phyloP scores from a whole-genome alignment of 331 rosid genomes.

The Stylosanthes scabra region DNA sequence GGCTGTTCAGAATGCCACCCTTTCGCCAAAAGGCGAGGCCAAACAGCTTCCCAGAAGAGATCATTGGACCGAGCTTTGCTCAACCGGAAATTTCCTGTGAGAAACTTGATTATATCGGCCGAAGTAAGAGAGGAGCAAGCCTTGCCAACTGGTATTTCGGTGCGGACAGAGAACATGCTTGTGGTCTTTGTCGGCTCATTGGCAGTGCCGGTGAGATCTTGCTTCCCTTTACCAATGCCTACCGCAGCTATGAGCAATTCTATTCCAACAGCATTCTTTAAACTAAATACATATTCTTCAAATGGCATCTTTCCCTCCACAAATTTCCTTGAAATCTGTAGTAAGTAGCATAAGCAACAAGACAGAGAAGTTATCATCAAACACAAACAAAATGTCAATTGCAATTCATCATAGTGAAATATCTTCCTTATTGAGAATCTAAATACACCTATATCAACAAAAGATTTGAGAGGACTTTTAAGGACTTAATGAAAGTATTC shows the following conservation, averaged over 20 bases:
- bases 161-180: constrained; percentile 38
- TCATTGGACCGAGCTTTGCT: constrained; percentile 59
- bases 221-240: constrained; percentile 60
- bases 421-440: too few species aligned
- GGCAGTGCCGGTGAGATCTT: constrained; percentile 58
- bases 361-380: not conserved
- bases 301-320: constrained; percentile 47
- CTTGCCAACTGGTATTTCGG: constrained; percentile 55
- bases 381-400: constrained; percentile 4
- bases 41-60: constrained; percentile 76
- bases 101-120: constrained; percentile 57
- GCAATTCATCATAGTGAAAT: constrained; percentile 19
- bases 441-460: too few species aligned
- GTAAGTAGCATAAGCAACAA: not conserved
- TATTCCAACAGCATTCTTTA: constrained; percentile 60
- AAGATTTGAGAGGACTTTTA: too few species aligned
- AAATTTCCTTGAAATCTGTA: constrained; percentile 54
- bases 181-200: constrained; percentile 50
- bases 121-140: constrained; percentile 58
- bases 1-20: constrained; percentile 70
- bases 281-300: constrained; percentile 62
- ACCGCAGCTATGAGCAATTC: constrained; percentile 55
- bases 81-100: constrained; percentile 56
- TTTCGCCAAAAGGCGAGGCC: constrained; percentile 67
- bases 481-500: constrained; percentile 6